Base-by-base conservation (phyloP, 768 basidiomycete genomes). In the Calocybe cyanea region DNA sequence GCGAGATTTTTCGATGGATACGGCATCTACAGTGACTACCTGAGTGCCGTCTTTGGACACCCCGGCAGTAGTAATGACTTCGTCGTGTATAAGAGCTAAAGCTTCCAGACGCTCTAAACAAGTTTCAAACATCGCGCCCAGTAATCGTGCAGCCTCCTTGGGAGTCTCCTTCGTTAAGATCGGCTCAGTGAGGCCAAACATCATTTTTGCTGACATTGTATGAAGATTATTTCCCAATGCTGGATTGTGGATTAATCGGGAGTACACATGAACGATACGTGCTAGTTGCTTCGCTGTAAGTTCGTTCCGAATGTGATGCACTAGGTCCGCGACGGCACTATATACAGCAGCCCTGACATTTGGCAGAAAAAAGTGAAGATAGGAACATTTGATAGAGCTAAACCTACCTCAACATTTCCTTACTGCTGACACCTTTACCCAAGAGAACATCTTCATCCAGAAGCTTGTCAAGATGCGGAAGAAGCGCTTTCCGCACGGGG, bases 381-480 rank as follows among this genome's bases (percentile, higher is more conserved):
- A 24, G 20, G 23, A 13, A 38, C 14, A n/a, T 33, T 17, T 34
- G 13, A 9, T 14, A 35, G 19, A 7, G 23, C 14, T 25, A 37
- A 31, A 45, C 45, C 7, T 49, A 86, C 87, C 91, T 75, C 32
- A 96, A 76, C 37, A 83, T 83, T 67, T 99, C 95, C 59, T 85
- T 82, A 53, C 85, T 85, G 0, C 88, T 86, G 24, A 95, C 73
- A 3, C 87, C 85, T 1, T 77, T 80, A 1, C 96, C 96, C 24
- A 98, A 75, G 5, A 99, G 69, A 11, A 98, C 90, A 34, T 78
- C 79, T 57, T 98, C 95, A 53, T 98, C 84, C 24, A 97, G 79
- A 15, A 99, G 75, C 56, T 90, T 89, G 63, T 95, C 91, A 38
- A 97, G 77, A 50, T 92, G 83, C 1, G 81, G 76, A 30, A 95